Base-by-base conservation (phyloP, 768 basidiomycete genomes). In the Obba rivulosa region DNA sequence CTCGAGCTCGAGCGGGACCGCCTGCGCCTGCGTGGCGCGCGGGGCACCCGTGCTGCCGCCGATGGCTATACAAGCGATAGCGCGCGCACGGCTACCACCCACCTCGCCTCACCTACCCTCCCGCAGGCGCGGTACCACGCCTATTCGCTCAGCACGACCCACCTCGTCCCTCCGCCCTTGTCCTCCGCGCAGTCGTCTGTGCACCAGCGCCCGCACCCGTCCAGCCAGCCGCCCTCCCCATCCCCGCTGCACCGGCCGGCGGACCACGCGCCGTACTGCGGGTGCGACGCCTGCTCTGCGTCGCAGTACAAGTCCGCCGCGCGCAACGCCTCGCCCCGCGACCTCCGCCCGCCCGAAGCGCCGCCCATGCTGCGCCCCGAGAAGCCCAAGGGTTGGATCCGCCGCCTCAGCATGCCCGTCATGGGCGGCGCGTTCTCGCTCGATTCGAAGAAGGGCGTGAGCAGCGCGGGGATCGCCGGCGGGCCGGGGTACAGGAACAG, bases 321-420 rank as follows among this genome's bases (percentile, higher is more conserved):
- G 14, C 60, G 55, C 41, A 49, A 61, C 11, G 54, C 48, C 51
- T 62, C 18, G 50, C 61, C 17, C 52, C 61, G 65, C 20, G 68
- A 72, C 48, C 59, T 72, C 24, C 69, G 71, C 14, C 70, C 73
- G 21, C 70, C 70, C 14, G 69, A 69, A 39, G 64, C 71, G 22
- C 75, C 76, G 4, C 68, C 74, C 41, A 48, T 57, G 2, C 65
- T 78, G n/a, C 76, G 74, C 24, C 62, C 75, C 37, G 76, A 80
- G 45, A 82, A 82, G 56, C 71, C 80, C 8, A 84, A 76, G 49
- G 78, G 84, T 0, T 89, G 87, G 87, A 85, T 89, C 53, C 69
- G 86, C 18, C 70, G 86, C 46, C 61, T 90, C 49, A 89, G 87
- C 56, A 86, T 89, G 83, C 86, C 86, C 1, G 75, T 72, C 4